Base-by-base conservation (phyloP, 352 stramenopile species). In the Phytophthora quininea region DNA sequence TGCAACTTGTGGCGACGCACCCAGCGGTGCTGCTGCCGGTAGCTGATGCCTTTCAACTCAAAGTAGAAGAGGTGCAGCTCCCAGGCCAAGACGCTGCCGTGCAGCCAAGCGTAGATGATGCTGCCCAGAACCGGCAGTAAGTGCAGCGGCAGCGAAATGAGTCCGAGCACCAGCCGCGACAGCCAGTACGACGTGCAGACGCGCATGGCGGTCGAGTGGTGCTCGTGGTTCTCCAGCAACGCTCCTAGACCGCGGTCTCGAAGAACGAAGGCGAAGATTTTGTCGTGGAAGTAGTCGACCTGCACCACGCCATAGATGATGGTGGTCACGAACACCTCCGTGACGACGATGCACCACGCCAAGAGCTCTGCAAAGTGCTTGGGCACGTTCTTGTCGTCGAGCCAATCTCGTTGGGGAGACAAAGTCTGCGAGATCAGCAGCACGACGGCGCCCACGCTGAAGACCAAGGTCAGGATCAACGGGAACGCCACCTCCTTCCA, bases 1-100 rank as follows among this genome's bases (percentile, higher is more conserved):
- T 82, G 54, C 50, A 68, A 0, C 35, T 73, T 69, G 65, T 71
- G 68, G 12, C 52, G 55, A 31, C 70, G 48, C 10, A 84, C 61
- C 59, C 80, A 74, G 10, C 55, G 65, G 48, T 80, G 74, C 51
- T 89, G 77, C 38, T 83, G 64, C 4, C 50, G 42, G 60, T 81
- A 74, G 24, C 51, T 10, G 35, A 74, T 71, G 15, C 56, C 65
- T 43, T 79, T 82, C 52, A 85, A 64, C 58, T 85, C 77, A 58
- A 88, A 86, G 59, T 85, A 88, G 64, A 74, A 80, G 50, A 77
- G 48, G 38, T 81, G 76, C 49, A 77, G 65, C 54, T 89, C 77
- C 80, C 80, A 89, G 10, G 67, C 75, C 49, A 82, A 49, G 29
- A 86, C 58, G 8, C 67, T 54, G 45, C 72, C 73, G 54, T 88